These are phyloP conservation scores for Talaromyces adpressus DNA, from an alignment of 495 filamentous ascomycete species.

Conservation along the genomic window DNA sequence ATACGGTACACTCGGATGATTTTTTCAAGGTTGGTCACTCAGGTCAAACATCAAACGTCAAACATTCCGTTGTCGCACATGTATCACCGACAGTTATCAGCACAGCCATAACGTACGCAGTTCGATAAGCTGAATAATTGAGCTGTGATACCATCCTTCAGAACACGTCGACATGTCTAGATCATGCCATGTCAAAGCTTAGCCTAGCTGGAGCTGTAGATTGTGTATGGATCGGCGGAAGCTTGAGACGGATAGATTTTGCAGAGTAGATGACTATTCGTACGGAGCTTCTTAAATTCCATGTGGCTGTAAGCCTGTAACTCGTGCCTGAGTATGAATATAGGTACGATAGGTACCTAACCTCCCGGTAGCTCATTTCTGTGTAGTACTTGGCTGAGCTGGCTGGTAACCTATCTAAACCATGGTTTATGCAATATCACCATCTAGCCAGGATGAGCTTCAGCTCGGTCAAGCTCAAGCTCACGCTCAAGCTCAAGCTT, in stretches of 20 bases:
- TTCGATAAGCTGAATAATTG: neutral
- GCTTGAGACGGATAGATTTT: neutral
- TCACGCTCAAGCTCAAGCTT: neutral
- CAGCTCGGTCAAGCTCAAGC: neutral
- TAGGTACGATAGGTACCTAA: neutral
- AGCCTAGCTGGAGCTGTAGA: neutral
- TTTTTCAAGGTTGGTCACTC: neutral
- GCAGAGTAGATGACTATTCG: neutral
- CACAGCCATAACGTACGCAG: neutral
- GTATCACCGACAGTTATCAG: neutral
- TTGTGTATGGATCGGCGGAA: neutral
- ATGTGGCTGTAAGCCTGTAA: neutral
- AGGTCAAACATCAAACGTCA: neutral
- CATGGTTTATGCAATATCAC: neutral
- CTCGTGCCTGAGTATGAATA: neutral
- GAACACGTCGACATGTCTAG: neutral
- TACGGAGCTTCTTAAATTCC: neutral
- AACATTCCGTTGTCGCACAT: neutral
- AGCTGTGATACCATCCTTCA: neutral
- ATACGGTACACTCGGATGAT: neutral
- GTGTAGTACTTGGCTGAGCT: neutral
- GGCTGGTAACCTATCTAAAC: neutral
- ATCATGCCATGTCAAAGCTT: neutral
- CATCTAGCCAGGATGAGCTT: too few species aligned
- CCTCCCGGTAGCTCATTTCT: neutral